phyloP scores from a whole-genome alignment of 768 basidiomycete genomes.

The Hirschioporus abietinus region DNA sequence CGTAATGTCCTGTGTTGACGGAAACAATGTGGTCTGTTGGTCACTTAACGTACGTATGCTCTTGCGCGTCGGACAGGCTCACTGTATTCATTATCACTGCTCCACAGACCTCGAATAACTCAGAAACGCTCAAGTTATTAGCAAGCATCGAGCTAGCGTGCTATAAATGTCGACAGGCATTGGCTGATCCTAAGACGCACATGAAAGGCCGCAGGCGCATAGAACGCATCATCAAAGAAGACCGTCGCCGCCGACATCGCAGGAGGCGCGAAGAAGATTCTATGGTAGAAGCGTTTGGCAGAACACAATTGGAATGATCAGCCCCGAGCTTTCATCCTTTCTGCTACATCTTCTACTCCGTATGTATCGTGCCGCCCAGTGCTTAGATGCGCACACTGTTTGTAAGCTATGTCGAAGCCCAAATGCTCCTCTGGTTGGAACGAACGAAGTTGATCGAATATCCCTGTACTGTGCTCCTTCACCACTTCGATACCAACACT shows the following conservation, averaged over 20 bases:
- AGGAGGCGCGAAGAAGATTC: conserved; percentile 81
- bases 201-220: conserved; percentile 63
- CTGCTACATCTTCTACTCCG: neutral
- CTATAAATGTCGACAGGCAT: conserved; percentile 65
- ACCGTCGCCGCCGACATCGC: conserved; percentile 73
- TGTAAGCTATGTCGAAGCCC: neutral
- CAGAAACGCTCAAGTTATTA: conserved; percentile 75
- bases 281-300: conserved; percentile 76
- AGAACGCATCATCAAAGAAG: conserved; percentile 80
- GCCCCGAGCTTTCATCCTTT: neutral
- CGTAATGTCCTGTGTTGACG: conserved; percentile 75
- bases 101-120: conserved; percentile 69
- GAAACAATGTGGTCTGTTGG: conserved; percentile 73
- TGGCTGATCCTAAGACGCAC: conserved; percentile 63
- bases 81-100: conserved; percentile 6
- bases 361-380: conserved; percentile 1
- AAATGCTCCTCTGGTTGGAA: neutral
- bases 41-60: conserved; percentile 64
- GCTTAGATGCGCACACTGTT: neutral
- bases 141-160: conserved; percentile 84
- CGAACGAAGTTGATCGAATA: neutral
- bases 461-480: neutral
- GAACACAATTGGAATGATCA: conserved; percentile 32
- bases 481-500: neutral
- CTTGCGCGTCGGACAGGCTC: neutral